Evolutionary conservation across 1,284 basidiomycete species (phyloP).

Genomic region (Quambalaria eucalypti): DNA sequence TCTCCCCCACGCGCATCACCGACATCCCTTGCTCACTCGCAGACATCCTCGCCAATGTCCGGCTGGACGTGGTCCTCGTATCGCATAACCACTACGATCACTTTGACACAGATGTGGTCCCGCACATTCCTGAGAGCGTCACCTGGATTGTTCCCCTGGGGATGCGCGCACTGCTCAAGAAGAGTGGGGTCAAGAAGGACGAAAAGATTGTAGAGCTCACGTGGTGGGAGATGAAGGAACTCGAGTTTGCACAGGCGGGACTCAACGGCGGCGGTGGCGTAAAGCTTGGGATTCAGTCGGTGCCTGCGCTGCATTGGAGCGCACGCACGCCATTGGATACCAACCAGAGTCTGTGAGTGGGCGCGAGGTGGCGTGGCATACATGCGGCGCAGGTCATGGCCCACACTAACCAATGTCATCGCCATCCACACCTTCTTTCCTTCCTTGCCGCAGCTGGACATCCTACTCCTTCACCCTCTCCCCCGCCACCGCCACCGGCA

Average conservation of each 20-base stretch:
- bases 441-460: background rate
- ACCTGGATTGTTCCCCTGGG: slow-evolving; percentile 42
- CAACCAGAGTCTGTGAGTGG: slow-evolving; percentile 49
- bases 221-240: slow-evolving; percentile 38
- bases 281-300: slow-evolving; percentile 8
- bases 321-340: slow-evolving; percentile 50
- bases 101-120: slow-evolving; percentile 31
- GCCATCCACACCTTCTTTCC: too few relatives aligned
- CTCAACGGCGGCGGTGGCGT: background rate
- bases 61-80: slow-evolving; percentile 50
- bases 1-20: slow-evolving; percentile 49
- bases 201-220: slow-evolving; percentile 33
- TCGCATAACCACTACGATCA: slow-evolving; percentile 49
- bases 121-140: slow-evolving; percentile 18
- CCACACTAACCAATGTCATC: too few relatives aligned
- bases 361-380: background rate
- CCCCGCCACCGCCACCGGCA: background rate
- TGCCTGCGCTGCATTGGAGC: slow-evolving; percentile 50
- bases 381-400: too few relatives aligned
- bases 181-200: slow-evolving; percentile 19
- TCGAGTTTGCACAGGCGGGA: slow-evolving; percentile 6
- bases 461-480: background rate
- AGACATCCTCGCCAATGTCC: slow-evolving; percentile 41
- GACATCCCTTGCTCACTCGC: slow-evolving; percentile 48
- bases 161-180: slow-evolving; percentile 21